Evolutionary conservation across 2,329 filamentous ascomycete genomes (phyloP).

Genomic region (Fusarium phyllophilum): DNA sequence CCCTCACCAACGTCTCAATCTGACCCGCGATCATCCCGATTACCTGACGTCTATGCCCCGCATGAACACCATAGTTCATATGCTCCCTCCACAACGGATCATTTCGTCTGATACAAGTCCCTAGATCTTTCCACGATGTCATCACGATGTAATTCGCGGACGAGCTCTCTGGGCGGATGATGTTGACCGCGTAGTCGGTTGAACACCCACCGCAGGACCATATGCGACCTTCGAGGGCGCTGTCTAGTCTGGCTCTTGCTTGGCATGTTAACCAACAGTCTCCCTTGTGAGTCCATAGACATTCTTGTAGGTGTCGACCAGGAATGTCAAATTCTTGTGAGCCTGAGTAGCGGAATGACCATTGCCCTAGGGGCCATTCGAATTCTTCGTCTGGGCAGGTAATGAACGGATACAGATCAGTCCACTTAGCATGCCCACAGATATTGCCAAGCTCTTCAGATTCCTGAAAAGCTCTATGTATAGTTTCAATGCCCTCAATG

Average conservation of each 20-base stretch:
- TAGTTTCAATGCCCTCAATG: too few species aligned
- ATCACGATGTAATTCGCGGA: background rate
- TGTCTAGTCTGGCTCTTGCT: background rate
- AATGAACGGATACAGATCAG: background rate
- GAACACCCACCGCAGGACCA: background rate
- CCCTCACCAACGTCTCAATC: background rate
- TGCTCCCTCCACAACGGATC: background rate
- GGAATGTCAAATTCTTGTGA: background rate
- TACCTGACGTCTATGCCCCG: background rate
- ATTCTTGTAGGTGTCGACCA: background rate
- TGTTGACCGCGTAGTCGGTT: background rate
- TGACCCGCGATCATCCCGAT: background rate
- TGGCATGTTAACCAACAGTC: background rate
- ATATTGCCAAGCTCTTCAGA: rapidly evolving
- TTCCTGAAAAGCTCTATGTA: background rate
- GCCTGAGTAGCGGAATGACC: background rate
- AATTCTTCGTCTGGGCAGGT: background rate
- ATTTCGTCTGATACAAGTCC: rapidly evolving
- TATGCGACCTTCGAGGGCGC: background rate
- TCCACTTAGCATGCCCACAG: background rate
- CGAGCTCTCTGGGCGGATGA: background rate
- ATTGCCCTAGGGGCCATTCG: background rate
- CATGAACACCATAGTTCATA: background rate
- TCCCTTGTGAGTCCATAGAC: background rate
- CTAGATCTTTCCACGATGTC: background rate